Percentiles rank a stretch among this genome's conserved stretches.
phyloP scores from a whole-genome alignment of 164 flowering plant genomes.

The Macadamia integrifolia region DNA sequence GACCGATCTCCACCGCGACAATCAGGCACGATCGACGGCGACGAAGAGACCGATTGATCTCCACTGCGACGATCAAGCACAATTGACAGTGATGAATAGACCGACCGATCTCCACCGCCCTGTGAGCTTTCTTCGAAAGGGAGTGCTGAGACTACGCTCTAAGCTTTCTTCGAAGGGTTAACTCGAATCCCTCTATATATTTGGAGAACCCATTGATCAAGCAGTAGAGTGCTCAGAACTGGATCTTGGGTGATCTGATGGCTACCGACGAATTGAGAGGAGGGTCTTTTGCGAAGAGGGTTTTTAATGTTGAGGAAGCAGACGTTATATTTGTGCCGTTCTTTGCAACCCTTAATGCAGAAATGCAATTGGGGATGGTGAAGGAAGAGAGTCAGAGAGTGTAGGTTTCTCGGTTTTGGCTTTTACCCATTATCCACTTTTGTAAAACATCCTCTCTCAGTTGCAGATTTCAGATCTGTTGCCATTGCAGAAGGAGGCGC shows the following conservation, averaged over 20 bases:
- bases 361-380: constrained; percentile 63
- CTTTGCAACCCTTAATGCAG: constrained; percentile 89
- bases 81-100: too few species aligned
- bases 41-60: too few species aligned
- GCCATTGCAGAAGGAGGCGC: constrained; percentile 16
- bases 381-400: constrained; percentile 18
- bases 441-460: too few species aligned
- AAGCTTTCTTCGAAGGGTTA: constrained; percentile 17
- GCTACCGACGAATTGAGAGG: constrained; percentile 40
- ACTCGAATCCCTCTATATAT: constrained; percentile 40
- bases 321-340: constrained; percentile 94
- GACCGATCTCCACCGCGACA: too few species aligned
- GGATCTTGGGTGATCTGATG: constrained; percentile 85
- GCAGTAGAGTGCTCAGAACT: constrained; percentile 97
- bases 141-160: constrained; percentile 15
- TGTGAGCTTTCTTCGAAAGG: too few species aligned
- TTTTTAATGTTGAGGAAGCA: constrained; percentile 43
- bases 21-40: too few species aligned
- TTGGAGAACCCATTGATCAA: constrained; percentile 88
- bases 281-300: constrained; percentile 67
- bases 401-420: too few species aligned
- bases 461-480: constrained; percentile 6
- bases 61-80: too few species aligned
- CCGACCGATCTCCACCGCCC: too few species aligned
- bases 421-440: too few species aligned